Conservation (phyloP, 495 filamentous ascomycete genomes). For the Penicillium samsonianum region DNA sequence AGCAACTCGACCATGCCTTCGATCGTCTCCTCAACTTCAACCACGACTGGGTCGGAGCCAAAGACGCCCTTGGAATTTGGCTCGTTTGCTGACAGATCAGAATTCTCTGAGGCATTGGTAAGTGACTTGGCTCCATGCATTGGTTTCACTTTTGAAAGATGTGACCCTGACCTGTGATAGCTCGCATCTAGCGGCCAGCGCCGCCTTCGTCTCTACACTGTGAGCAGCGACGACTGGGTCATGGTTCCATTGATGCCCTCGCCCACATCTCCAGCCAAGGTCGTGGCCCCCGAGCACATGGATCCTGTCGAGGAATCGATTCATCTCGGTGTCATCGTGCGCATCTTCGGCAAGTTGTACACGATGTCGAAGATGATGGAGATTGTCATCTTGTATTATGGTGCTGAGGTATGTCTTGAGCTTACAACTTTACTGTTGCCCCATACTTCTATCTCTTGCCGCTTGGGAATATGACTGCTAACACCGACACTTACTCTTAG, state of each 20-base stretch:
- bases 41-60: neutral
- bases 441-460: neutral
- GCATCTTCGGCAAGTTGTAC: slow-evolving; percentile 37
- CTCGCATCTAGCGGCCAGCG: slow-evolving; percentile 24
- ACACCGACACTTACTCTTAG: slow-evolving; percentile 18
- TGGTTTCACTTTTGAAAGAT: neutral
- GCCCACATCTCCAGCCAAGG: slow-evolving; percentile 1
- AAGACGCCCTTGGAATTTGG: neutral
- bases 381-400: slow-evolving; percentile 36
- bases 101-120: neutral
- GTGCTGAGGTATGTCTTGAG: slow-evolving; percentile 32
- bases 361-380: slow-evolving; percentile 40
- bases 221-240: slow-evolving; percentile 41
- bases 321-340: slow-evolving; percentile 27
- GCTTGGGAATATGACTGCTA: neutral
- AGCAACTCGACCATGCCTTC: neutral
- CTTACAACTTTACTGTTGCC: neutral
- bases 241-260: slow-evolving; percentile 12
- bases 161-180: slow-evolving; percentile 9
- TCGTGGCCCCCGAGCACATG: slow-evolving; percentile 25
- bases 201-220: slow-evolving; percentile 33
- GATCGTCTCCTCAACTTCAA: neutral
- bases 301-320: slow-evolving; percentile 17
- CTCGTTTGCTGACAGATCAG: neutral
- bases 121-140: neutral